phyloP scores from a whole-genome alignment of 2,329 filamentous ascomycete genomes.

The Fusarium heterosporum region DNA sequence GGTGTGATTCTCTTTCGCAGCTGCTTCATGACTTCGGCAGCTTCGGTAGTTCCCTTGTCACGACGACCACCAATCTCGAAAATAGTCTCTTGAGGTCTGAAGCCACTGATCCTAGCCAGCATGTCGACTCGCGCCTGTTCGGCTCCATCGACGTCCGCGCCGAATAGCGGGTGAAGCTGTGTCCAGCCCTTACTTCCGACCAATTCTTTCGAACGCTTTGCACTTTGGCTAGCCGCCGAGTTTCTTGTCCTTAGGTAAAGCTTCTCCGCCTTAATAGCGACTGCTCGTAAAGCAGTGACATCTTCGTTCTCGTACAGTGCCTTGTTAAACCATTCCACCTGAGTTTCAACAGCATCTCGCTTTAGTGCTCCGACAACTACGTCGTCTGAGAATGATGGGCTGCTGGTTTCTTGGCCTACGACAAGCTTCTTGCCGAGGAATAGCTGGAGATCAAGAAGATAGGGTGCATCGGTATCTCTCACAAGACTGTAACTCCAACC shows the following conservation, averaged over 20 bases:
- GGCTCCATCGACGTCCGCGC: slow-evolving; percentile 70
- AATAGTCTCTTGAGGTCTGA: slow-evolving; percentile 92
- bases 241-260: slow-evolving; percentile 92
- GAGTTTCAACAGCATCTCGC: slow-evolving; percentile 77
- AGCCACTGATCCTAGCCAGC: slow-evolving; percentile 88
- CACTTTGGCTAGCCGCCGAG: slow-evolving; percentile 89
- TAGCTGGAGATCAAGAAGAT: slow-evolving; percentile 91
- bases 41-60: slow-evolving; percentile 72
- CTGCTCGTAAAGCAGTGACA: slow-evolving; percentile 74
- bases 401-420: slow-evolving; percentile 73
- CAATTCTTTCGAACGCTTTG: slow-evolving; percentile 84
- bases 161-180: slow-evolving; percentile 84
- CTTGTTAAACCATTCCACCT: slow-evolving; percentile 86
- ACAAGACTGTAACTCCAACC: slow-evolving; percentile 97
- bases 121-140: slow-evolving; percentile 85
- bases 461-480: slow-evolving; percentile 87
- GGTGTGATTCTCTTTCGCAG: slow-evolving; percentile 76
- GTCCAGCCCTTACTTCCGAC: slow-evolving; percentile 76
- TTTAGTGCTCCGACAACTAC: slow-evolving; percentile 83
- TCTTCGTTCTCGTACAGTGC: slow-evolving; percentile 81
- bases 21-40: slow-evolving; percentile 80
- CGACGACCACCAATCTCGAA: slow-evolving; percentile 89
- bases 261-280: slow-evolving; percentile 89
- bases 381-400: slow-evolving; percentile 81
- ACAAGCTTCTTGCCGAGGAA: slow-evolving; percentile 90